Evolutionary conservation across 441 rosid genomes (phyloP), one percentile per base, ranked within the genome.

Genomic region (Syzygium malaccense): DNA sequence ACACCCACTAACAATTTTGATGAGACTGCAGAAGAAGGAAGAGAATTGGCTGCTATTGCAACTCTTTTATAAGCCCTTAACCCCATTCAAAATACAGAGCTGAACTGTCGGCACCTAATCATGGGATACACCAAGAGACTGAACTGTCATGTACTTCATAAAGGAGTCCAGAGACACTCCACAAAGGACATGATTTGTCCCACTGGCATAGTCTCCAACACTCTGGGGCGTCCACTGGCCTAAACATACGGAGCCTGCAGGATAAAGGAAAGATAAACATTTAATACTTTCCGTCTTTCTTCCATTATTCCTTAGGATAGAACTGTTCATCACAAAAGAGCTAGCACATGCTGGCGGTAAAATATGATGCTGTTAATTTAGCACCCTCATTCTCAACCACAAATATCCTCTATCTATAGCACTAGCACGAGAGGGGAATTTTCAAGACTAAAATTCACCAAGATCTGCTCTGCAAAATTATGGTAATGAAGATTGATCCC

Each of bases 181-280:
- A 6, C 99, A 94, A 79, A 96, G 98, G 87, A 97, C 99, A 32
- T 96, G 99, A 91, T 97, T 97, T 88, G 99, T 97, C 30, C 99
- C 98, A 7, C 99, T 96, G 1, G 99, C 99, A 90, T 96, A 96
- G 88, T 95, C 99, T 85, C 98, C 99, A 58, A 96, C 97, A 64
- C 99, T 96, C 91, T 96, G 97, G 7, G 98, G 98, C 2, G 99
- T 96, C 99, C 99, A 96, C 55, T 92, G 94, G 48, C 99, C 99
- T 85, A 96, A 53, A 91, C 96, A 96, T 86, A 96, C 99, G 0
- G 99, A 97, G 49, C 99, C 98, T 94, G 93, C 85, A 89, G 75
- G 23, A n/a, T 55, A 66, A 54, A n/a, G 51, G 20, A 33, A 37
- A 33, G 33, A 33, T 33, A 33, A 33, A 33, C 33, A 33, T 33